A percentile compares a stretch with the other conserved stretches of the same genome.
Conservation (phyloP, 2,329 filamentous ascomycete species). For the Hypoxylon sp. region DNA sequence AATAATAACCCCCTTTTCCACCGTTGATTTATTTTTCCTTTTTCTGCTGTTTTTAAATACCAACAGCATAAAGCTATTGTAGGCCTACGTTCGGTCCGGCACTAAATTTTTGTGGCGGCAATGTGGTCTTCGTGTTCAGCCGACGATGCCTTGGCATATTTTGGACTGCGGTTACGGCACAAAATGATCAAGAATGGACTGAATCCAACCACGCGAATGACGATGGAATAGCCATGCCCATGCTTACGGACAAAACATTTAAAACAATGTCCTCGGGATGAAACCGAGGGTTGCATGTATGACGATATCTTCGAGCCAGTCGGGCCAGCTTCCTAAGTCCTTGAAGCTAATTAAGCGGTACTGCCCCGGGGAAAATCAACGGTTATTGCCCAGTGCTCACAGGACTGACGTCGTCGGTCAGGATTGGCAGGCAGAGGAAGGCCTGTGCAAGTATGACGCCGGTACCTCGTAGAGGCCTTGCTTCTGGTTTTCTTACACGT, state of each 20-base stretch:
- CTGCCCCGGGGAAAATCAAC: constrained; percentile 39
- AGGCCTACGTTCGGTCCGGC: constrained; percentile 33
- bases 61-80: constrained; percentile 15
- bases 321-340: constrained; percentile 40
- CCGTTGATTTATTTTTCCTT: constrained; percentile 12
- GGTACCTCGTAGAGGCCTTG: constrained; percentile 24
- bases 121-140: constrained; percentile 39
- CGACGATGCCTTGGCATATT: constrained; percentile 40
- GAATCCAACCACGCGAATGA: constrained; percentile 36
- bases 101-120: constrained; percentile 37
- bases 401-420: constrained; percentile 44
- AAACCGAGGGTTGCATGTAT: constrained; percentile 48
- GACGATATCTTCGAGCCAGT: constrained; percentile 48
- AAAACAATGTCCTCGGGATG: constrained; percentile 44
- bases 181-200: constrained; percentile 35
- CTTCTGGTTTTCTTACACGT: constrained; percentile 27
- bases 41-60: constrained; percentile 19
- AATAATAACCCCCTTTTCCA: constrained; percentile 11
- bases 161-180: constrained; percentile 33
- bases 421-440: constrained; percentile 36
- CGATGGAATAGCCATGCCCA: constrained; percentile 34
- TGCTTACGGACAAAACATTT: constrained; percentile 32
- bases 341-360: constrained; percentile 43
- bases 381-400: constrained; percentile 36
- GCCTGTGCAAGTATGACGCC: constrained; percentile 41